Conservation (phyloP, 805 yeast species). For the Huiozyma naganishii region DNA sequence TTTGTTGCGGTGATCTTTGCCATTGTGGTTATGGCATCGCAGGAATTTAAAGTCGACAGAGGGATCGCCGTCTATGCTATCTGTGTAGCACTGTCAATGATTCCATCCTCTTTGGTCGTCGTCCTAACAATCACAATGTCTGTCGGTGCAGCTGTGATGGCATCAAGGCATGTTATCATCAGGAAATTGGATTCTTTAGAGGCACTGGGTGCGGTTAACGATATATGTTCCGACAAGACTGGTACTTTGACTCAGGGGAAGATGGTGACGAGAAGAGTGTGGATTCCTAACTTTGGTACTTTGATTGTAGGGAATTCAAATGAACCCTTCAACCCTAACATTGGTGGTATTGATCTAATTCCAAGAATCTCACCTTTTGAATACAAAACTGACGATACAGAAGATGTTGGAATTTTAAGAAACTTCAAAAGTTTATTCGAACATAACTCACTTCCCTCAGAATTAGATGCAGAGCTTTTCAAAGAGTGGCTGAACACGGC, state of each 20-base stretch:
- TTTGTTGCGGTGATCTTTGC: slow-evolving; percentile 77
- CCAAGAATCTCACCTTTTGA: slow-evolving; percentile 47
- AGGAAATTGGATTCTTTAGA: slow-evolving; percentile 89
- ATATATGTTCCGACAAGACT: slow-evolving; percentile 85
- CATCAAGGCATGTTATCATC: slow-evolving; percentile 84
- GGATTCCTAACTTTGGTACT: slow-evolving; percentile 73
- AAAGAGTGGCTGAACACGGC: slow-evolving; percentile 52
- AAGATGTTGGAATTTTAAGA: slow-evolving; percentile 23
- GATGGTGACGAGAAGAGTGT: slow-evolving; percentile 76
- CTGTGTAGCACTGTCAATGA: slow-evolving; percentile 95
- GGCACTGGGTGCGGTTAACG: slow-evolving; percentile 88
- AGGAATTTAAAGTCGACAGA: slow-evolving; percentile 57
- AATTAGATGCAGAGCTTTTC: slow-evolving; percentile 22
- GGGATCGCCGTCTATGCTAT: slow-evolving; percentile 85
- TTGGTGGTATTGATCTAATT: slow-evolving; percentile 75
- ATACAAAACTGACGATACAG: slow-evolving; percentile 20
- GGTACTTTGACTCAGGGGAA: slow-evolving; percentile 85
- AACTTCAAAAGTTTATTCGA: slow-evolving; percentile 15
- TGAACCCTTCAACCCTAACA: slow-evolving; percentile 87
- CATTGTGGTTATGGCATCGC: slow-evolving; percentile 78
- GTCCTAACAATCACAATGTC: slow-evolving; percentile 96
- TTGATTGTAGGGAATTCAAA: slow-evolving; percentile 52
- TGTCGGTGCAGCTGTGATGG: slow-evolving; percentile 93
- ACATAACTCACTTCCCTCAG: slow-evolving; percentile 8
- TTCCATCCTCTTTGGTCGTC: slow-evolving; percentile 96